Conservation (phyloP, 495 filamentous ascomycete genomes). For the Podospora conica region DNA sequence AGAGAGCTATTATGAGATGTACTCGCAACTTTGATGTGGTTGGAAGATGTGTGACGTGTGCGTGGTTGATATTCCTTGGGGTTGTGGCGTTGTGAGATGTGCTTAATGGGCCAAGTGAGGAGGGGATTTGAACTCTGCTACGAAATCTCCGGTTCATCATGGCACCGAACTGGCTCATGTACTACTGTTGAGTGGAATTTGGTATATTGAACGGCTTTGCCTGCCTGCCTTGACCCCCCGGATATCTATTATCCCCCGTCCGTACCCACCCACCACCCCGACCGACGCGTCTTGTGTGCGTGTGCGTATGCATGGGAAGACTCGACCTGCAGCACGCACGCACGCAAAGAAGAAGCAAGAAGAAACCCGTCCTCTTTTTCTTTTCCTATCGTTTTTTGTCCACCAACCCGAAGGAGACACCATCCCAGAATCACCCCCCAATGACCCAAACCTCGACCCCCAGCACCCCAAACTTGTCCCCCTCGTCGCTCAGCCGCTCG, state of each 20-base stretch:
- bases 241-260: no score
- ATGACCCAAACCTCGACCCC: constrained; percentile 93
- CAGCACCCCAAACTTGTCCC: constrained; percentile 84
- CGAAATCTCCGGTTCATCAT: not conserved
- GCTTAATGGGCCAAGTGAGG: not conserved
- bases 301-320: no score
- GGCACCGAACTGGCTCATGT: not conserved
- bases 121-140: not conserved
- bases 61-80: not conserved
- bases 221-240: not conserved
- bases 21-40: not conserved
- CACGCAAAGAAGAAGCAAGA: no score
- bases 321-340: not conserved
- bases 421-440: constrained; percentile 21
- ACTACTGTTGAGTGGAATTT: not conserved
- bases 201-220: not conserved
- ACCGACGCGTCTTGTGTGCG: not conserved
- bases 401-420: not conserved
- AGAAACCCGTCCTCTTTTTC: not conserved
- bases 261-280: no score
- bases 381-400: not conserved
- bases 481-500: constrained; percentile 89
- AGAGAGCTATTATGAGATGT: not conserved
- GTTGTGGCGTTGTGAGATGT: not conserved
- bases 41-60: not conserved